Percentiles rank a stretch among this genome's conserved stretches.
Evolutionary conservation across 352 stramenopile species (phyloP).

Genomic region (Pythium apleroticum): DNA sequence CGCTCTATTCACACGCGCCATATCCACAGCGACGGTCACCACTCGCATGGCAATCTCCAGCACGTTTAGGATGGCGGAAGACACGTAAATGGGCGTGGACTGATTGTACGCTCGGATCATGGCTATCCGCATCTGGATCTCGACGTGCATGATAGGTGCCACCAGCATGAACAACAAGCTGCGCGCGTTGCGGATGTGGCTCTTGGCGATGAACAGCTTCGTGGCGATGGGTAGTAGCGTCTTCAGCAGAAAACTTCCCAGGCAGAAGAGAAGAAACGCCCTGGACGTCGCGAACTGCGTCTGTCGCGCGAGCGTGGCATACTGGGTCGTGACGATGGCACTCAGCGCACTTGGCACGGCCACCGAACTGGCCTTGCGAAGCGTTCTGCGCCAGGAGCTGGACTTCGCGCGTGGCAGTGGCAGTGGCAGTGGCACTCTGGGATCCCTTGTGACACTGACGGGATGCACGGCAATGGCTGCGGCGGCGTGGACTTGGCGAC

Average conservation of each 20-base stretch:
- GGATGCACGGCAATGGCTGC: background rate
- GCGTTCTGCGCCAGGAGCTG: background rate
- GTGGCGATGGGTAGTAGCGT: background rate
- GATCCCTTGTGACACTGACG: no score
- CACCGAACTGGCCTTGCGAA: background rate
- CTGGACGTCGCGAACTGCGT: background rate
- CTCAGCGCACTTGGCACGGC: background rate
- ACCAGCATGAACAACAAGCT: constrained; percentile 15
- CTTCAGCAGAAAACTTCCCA: constrained; percentile 5
- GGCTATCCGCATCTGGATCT: constrained; percentile 19
- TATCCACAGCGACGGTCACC: constrained; percentile 1
- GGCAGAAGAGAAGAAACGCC: background rate
- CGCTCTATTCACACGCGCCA: background rate
- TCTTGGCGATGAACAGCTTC: constrained; percentile 7
- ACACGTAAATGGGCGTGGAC: background rate
- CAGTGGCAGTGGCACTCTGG: no score
- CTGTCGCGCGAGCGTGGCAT: background rate
- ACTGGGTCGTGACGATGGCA: constrained; percentile 11
- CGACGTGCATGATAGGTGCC: constrained; percentile 13
- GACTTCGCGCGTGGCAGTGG: background rate
- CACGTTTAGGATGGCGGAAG: constrained; percentile 3
- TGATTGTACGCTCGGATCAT: background rate
- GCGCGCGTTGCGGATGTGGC: background rate
- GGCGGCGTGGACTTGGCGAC: background rate
- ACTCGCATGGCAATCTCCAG: constrained; percentile 11